These are phyloP conservation scores for Vigna trinervia DNA, from an alignment of 306 rosid species.

Conservation along the genomic window DNA sequence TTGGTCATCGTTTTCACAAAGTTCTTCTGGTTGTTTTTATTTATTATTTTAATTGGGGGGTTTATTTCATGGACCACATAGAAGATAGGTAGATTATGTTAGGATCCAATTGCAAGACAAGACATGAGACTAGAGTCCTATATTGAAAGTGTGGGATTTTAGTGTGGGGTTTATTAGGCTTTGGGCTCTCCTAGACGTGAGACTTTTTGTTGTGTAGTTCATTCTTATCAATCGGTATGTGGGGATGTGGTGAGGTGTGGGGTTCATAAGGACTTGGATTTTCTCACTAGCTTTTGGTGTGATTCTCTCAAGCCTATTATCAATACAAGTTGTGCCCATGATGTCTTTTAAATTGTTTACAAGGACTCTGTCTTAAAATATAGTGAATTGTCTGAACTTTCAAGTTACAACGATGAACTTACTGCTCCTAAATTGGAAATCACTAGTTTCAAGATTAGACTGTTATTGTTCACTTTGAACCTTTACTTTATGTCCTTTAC, in stretches of 20 bases:
- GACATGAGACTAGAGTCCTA: background rate
- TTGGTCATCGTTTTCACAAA: conserved; percentile 11
- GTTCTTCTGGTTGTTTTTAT: conserved; percentile 8
- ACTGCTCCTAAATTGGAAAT: background rate
- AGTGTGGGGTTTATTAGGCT: background rate
- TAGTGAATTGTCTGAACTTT: background rate
- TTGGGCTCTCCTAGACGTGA: background rate
- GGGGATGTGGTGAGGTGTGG: background rate
- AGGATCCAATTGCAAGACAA: background rate
- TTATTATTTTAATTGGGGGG: background rate
- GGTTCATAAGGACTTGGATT: background rate
- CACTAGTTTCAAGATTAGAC: background rate
- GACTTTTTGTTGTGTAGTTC: background rate
- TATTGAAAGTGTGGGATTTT: background rate
- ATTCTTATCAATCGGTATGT: background rate
- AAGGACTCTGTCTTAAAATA: background rate
- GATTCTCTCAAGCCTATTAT: background rate
- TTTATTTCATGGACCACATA: conserved; percentile 11
- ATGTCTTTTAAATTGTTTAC: conserved; percentile 6
- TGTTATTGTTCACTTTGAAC: conserved; percentile 22
- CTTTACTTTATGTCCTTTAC: background rate
- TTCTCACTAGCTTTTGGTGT: background rate
- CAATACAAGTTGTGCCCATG: conserved; percentile 6
- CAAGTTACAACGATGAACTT: conserved; percentile 1
- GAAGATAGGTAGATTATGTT: conserved; percentile 27